These are phyloP conservation scores for Eutypa lata DNA, from an alignment of 2,329 filamentous ascomycete species.

Conservation along the genomic window DNA sequence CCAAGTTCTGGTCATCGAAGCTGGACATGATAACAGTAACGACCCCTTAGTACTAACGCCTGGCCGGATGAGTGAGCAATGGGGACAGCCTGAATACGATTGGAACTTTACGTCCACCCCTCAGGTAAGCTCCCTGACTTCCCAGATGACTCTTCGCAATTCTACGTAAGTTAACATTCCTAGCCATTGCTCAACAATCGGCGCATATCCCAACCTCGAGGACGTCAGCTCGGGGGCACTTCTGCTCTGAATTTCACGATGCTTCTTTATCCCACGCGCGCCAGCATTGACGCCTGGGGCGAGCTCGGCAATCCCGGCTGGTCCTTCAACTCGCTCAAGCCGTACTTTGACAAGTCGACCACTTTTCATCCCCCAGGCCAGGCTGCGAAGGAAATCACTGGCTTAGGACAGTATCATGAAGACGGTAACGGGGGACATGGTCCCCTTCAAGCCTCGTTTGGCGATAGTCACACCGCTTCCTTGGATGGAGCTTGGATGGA, in stretches of 20 bases:
- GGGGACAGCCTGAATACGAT: slow-evolving; percentile 31
- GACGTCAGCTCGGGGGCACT: slow-evolving; percentile 30
- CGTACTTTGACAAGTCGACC: slow-evolving; percentile 5
- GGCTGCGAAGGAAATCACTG: not conserved
- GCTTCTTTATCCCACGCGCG: slow-evolving; percentile 22
- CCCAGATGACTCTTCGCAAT: not conserved
- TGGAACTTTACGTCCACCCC: slow-evolving; percentile 37
- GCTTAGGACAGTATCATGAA: slow-evolving; percentile 23
- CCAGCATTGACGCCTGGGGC: slow-evolving; percentile 25
- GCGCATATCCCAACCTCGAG: slow-evolving; percentile 28
- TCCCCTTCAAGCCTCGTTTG: slow-evolving; percentile 35
- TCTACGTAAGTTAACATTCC: not conserved
- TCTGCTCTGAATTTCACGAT: slow-evolving; percentile 27
- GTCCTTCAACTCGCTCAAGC: slow-evolving; percentile 15
- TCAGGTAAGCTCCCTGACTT: slow-evolving; percentile 23
- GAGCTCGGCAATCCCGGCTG: slow-evolving; percentile 24
- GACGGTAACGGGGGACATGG: slow-evolving; percentile 29
- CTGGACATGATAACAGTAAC: slow-evolving; percentile 29
- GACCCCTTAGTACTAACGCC: slow-evolving; percentile 36
- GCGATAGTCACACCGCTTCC: slow-evolving; percentile 26
- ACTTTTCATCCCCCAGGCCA: slow-evolving; percentile 1
- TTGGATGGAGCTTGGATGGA: slow-evolving; percentile 35
- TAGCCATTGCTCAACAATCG: slow-evolving; percentile 28
- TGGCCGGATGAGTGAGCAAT: slow-evolving; percentile 25
- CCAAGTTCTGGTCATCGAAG: slow-evolving; percentile 38